Evolutionary conservation across 75 land plant species (phyloP).

Genomic region (Selaginella tamariscina): DNA sequence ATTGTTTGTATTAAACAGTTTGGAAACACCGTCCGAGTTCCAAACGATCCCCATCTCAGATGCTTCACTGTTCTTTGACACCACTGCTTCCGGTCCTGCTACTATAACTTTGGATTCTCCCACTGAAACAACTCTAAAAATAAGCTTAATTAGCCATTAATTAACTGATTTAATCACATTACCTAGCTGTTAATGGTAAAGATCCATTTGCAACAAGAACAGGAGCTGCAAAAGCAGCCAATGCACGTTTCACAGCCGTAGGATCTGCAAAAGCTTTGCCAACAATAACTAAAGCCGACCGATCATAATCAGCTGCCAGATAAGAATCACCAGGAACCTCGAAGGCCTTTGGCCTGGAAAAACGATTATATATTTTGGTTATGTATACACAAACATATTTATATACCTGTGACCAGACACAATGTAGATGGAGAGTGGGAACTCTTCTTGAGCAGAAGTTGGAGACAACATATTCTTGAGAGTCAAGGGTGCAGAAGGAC

Average conservation of each 20-base stretch:
- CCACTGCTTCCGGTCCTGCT: constrained; percentile 41
- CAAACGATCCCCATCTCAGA: constrained; percentile 42
- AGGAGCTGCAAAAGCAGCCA: constrained; percentile 46
- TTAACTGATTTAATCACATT: not conserved
- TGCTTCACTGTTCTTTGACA: constrained; percentile 26
- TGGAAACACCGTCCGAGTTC: constrained; percentile 37
- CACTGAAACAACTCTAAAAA: constrained; percentile 2
- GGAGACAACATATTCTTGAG: constrained; percentile 36
- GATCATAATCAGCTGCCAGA: constrained; percentile 43
- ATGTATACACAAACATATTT: constrained; percentile 1
- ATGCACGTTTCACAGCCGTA: constrained; percentile 31
- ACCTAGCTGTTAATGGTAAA: constrained; percentile 52
- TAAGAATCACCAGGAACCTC: constrained; percentile 35
- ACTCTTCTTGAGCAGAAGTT: constrained; percentile 40
- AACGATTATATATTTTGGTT: not conserved
- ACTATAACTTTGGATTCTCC: constrained; percentile 38
- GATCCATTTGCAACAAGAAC: constrained; percentile 39
- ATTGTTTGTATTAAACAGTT: constrained; percentile 30
- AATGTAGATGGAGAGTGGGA: constrained; percentile 54
- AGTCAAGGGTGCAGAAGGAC: constrained; percentile 39
- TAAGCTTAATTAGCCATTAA: not conserved
- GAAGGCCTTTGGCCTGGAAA: constrained; percentile 28
- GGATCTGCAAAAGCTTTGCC: constrained; percentile 42
- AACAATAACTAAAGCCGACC: constrained; percentile 32
- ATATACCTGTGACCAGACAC: constrained; percentile 44